phyloP scores from a whole-genome alignment of 176 grass and related monocot species.

The Hyparrhenia diplandra region DNA sequence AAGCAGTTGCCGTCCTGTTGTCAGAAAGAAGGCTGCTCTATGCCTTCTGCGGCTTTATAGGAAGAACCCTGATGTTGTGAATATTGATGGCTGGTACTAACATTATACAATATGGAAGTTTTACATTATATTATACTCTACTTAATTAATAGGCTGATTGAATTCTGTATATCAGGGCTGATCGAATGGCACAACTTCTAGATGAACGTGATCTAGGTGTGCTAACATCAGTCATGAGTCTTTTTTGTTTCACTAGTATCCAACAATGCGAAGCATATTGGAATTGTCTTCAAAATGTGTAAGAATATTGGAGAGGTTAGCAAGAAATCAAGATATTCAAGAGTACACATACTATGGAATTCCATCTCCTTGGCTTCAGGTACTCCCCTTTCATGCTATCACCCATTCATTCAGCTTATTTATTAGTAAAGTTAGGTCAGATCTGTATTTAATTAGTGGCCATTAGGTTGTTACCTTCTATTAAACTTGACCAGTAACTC shows the following conservation, averaged over 20 bases:
- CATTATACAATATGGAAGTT: background rate
- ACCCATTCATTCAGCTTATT: background rate
- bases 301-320: slow-evolving; percentile 83
- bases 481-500: background rate
- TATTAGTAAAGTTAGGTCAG: too few species aligned
- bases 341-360: slow-evolving; percentile 99
- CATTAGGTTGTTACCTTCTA: background rate
- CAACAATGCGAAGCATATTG: slow-evolving; percentile 92
- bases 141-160: slow-evolving; percentile 4
- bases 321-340: slow-evolving; percentile 97
- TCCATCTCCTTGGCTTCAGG: slow-evolving; percentile 99
- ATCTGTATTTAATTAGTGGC: background rate
- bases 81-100: slow-evolving; percentile 97
- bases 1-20: slow-evolving; percentile 93
- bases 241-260: slow-evolving; percentile 97
- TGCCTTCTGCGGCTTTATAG: slow-evolving; percentile 97
- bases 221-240: slow-evolving; percentile 97
- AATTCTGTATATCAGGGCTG: slow-evolving; percentile 60
- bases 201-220: slow-evolving; percentile 96
- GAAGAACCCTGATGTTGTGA: slow-evolving; percentile 99
- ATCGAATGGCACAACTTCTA: slow-evolving; percentile 95
- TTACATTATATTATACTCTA: slow-evolving; percentile 12
- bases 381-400: slow-evolving; percentile 30
- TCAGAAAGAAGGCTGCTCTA: slow-evolving; percentile 96
- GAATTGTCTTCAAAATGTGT: slow-evolving; percentile 98